Base-by-base conservation (phyloP, 2,329 filamentous ascomycete species). In the Diaporthe capsici region DNA sequence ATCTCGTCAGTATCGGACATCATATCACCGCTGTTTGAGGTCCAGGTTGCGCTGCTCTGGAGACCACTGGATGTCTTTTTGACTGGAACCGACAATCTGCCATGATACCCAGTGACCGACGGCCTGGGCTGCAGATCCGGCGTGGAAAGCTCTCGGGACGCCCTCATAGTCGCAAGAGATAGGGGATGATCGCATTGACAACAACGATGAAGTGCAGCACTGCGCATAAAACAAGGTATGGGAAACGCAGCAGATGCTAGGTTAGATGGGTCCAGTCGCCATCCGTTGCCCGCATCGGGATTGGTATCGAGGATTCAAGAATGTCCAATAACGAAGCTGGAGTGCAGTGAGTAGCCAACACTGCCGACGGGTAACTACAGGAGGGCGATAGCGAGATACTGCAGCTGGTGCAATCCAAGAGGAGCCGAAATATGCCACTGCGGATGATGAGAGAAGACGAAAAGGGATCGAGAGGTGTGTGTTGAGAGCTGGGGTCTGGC, bases 31-130 rank as follows among this genome's bases (percentile, higher is more conserved):
- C 87, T 90, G 57, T 88, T 89, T 25, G 89, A 88, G 0, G 89
- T 88, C 91, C 91, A 92, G 4, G 89, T 91, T 57, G 86, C 87
- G 80, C 88, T 91, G 77, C 84, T 88, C 71, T 47, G 79, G 49
- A 74, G 65, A 25, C 76, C 73, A 37, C 70, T 77, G 8, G 76
- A 77, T 25, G 70, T 68, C 49, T 77, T 77, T n/a, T 77, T 70
- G 71, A 73, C 71, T 9, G 73, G 61, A n/a, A 75, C 42, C 10
- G 63, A 57, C 55, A 75, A 37, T 17, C 57, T 65, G n/a, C 73
- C 71, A 34, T 70, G 57, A n/a, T 60, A 75, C n/a, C 73, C 68
- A 10, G 75, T 72, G 39, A 60, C 63, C 10, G 76, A 73, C 71
- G 44, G 78, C 53, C 60, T 78, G 68, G 42, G 73, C 71, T 76